A percentile compares a stretch with the other conserved stretches of the same genome.
These are phyloP conservation scores for Coelastrella sp. DNA, from an alignment of 139 green algal genomes.

Conservation along the genomic window DNA sequence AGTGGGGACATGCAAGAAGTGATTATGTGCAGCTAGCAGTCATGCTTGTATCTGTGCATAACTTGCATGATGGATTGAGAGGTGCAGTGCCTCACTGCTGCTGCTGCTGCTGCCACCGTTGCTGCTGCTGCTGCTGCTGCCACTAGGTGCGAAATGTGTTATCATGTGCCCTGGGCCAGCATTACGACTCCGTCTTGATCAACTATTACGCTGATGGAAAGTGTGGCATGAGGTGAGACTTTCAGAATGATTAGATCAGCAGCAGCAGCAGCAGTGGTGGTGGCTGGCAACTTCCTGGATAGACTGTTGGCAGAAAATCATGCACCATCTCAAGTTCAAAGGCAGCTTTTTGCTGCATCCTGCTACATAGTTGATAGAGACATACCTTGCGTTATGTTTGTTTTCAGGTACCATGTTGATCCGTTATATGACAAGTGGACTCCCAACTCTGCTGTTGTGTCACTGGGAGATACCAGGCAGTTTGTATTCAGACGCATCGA, in stretches of 20 bases:
- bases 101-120: neutral
- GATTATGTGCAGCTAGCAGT: too few relatives aligned
- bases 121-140: constrained; percentile 11
- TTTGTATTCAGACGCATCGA: constrained; percentile 58
- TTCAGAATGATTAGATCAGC: too few relatives aligned
- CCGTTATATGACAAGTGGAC: constrained; percentile 57
- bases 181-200: constrained; percentile 61
- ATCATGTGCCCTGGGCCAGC: neutral
- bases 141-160: constrained; percentile 55
- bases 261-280: neutral
- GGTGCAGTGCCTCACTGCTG: too few relatives aligned
- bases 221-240: constrained; percentile 63
- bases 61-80: too few relatives aligned
- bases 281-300: neutral
- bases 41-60: too few relatives aligned
- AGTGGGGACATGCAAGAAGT: too few relatives aligned
- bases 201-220: constrained; percentile 66
- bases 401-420: constrained; percentile 58
- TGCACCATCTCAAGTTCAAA: too few relatives aligned
- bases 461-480: constrained; percentile 53
- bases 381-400: neutral
- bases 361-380: too few relatives aligned
- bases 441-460: constrained; percentile 54
- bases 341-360: too few relatives aligned
- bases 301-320: neutral